Evolutionary conservation across 176 grass and related monocot genomes (phyloP), one percentile per base, ranked within the genome.

Genomic region (Avena insularis): DNA sequence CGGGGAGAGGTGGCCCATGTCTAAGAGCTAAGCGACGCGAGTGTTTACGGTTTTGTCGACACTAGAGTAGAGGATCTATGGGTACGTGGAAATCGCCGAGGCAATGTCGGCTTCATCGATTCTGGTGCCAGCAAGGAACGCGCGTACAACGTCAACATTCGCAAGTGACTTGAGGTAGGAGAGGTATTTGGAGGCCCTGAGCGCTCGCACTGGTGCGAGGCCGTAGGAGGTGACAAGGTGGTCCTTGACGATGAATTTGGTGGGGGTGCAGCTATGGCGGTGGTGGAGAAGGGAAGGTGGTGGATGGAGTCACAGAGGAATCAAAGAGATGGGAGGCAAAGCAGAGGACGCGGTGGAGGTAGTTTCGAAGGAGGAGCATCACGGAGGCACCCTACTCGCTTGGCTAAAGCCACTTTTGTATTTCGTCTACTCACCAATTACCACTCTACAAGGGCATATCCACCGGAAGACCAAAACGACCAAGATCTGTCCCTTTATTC

Each of bases 71-170:
- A 83, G 71, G 61, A 90, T 1, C 31, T 12, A 0, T 10, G 76
- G 74, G n/a, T 36, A 9, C 9, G 2, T 33, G 63, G 38, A 13
- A 14, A 64, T 64, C 2, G 27, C 35, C 29, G 56, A 5, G 4
- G 69, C 78, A 23, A 90, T n/a, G 1, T 61, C 29, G 11, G 12
- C 57, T 75, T 87, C 10, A 1, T 20, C 13, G 17, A 92, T 7
- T 9, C 90, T 61, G 35, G n/a, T 6, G 1, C 2, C 36, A 1
- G 56, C 56, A 1, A 79, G 56, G 20, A 79, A 92, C 36, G 65
- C 31, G 10, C 77, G 77, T 77, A 88, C 77, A 15, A 51, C 33
- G 31, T 92, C 82, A 59, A 77, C 35, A 4, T 89, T 81, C 58
- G 57, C 23, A 21, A 55, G 50, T 0, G 73, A 88, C n/a, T 62